Percentiles rank a stretch among this genome's conserved stretches.
phyloP scores from a whole-genome alignment of 345 rosid species.

The Pugionium cornutum region DNA sequence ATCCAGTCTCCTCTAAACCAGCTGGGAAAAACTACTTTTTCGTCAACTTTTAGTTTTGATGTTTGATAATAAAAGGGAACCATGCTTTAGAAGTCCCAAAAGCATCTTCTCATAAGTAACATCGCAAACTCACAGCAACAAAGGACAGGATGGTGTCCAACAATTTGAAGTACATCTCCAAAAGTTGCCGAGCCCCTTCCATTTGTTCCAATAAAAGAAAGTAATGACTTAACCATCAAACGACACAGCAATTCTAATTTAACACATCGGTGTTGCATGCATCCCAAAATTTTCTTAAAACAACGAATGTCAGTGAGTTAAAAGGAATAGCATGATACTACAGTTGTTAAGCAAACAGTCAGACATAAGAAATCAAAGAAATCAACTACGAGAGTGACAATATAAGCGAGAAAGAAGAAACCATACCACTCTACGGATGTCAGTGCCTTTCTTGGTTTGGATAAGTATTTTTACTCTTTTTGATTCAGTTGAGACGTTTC shows the following conservation, averaged over 20 bases:
- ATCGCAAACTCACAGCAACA: constrained; percentile 5
- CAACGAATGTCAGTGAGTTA: not conserved
- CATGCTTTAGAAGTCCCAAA: constrained; percentile 11
- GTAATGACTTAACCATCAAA: constrained; percentile 7
- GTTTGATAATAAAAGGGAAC: not conserved
- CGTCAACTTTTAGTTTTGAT: constrained; percentile 3
- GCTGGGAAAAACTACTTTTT: not conserved
- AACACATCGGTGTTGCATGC: not conserved
- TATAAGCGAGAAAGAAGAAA: constrained; percentile 20
- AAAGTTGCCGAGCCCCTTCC: not conserved
- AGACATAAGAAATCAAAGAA: constrained; percentile 6
- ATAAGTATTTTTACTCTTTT: constrained; percentile 69
- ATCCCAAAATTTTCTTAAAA: constrained; percentile 18
- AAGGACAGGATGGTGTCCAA: not conserved
- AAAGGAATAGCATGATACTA: not conserved
- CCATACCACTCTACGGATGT: constrained; percentile 95
- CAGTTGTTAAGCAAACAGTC: not conserved
- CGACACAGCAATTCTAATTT: not conserved
- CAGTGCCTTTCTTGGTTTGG: constrained; percentile 62
- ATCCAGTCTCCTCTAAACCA: not conserved
- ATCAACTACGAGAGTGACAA: constrained; percentile 4
- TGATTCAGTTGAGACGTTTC: constrained; percentile 38
- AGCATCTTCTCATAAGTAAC: not conserved
- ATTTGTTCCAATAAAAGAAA: constrained; percentile 3
- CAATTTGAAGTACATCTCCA: constrained; percentile 6